A percentile compares a stretch with the other conserved stretches of the same genome.
Evolutionary conservation across 116 monocot genomes (phyloP).

Genomic region (Cymodocea nodosa): DNA sequence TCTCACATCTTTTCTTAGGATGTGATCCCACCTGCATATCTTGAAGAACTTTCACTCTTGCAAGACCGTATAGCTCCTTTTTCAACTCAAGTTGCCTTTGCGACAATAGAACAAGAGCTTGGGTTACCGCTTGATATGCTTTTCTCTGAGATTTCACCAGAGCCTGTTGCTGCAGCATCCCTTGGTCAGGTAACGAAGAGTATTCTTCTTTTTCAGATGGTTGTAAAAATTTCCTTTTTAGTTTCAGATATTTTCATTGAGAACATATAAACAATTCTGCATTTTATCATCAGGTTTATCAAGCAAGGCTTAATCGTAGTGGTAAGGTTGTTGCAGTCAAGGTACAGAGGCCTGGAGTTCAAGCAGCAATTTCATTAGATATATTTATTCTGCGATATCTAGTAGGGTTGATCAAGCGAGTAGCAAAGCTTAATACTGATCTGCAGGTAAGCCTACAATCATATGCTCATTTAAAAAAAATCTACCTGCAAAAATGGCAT

Average conservation of each 20-base stretch:
- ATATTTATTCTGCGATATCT: conserved; percentile 80
- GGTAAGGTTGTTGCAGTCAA: conserved; percentile 90
- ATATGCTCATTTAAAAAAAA: background rate
- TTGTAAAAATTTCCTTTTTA: background rate
- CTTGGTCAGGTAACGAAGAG: conserved; percentile 53
- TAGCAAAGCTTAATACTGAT: conserved; percentile 76
- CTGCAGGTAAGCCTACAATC: conserved; percentile 48
- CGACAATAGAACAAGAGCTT: conserved; percentile 81
- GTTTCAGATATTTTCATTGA: background rate
- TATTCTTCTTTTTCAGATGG: background rate
- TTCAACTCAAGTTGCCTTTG: conserved; percentile 82
- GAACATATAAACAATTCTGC: background rate
- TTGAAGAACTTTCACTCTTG: conserved; percentile 81
- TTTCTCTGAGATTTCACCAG: conserved; percentile 86
- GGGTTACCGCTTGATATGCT: conserved; percentile 59
- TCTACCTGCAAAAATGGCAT: background rate
- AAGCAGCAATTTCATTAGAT: conserved; percentile 91
- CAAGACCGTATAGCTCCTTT: conserved; percentile 95
- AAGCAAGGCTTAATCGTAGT: conserved; percentile 60
- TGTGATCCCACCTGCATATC: conserved; percentile 89
- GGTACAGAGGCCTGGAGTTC: conserved; percentile 96
- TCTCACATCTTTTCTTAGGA: conserved; percentile 33
- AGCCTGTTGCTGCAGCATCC: conserved; percentile 93
- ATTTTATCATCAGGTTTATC: conserved; percentile 59
- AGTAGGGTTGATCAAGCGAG: conserved; percentile 57